A percentile compares a stretch with the other conserved stretches of the same genome.
Evolutionary conservation across 345 rosid genomes (phyloP).

Genomic region (Physaria fendleri): DNA sequence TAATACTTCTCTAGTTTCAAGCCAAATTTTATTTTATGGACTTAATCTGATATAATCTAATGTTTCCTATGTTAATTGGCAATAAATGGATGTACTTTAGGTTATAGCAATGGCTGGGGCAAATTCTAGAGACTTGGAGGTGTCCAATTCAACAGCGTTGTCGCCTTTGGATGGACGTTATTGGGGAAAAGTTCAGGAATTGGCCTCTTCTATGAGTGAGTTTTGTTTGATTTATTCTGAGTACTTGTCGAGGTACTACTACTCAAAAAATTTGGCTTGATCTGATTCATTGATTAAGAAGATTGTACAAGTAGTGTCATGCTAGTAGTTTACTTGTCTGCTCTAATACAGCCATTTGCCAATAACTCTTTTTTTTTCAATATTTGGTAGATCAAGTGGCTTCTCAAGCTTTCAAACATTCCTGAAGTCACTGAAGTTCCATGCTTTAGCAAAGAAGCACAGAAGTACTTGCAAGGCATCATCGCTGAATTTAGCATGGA

Average conservation of each 20-base stretch:
- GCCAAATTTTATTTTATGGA: background rate
- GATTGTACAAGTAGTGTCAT: background rate
- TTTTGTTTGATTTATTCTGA: slow-evolving; percentile 68
- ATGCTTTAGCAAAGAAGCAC: slow-evolving; percentile 65
- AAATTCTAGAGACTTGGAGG: slow-evolving; percentile 41
- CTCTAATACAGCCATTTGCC: background rate
- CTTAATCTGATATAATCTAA: background rate
- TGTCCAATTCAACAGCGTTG: slow-evolving; percentile 71
- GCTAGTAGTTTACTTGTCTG: background rate
- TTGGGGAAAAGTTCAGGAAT: slow-evolving; percentile 76
- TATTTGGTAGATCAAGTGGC: slow-evolving; percentile 62
- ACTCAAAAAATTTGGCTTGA: no score
- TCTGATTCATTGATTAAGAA: background rate
- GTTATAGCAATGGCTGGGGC: slow-evolving; percentile 38
- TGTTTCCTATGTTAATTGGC: background rate
- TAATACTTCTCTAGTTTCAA: background rate
- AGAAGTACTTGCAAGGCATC: slow-evolving; percentile 52
- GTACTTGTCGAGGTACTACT: slow-evolving; percentile 96
- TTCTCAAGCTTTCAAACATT: slow-evolving; percentile 77
- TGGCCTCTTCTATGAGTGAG: slow-evolving; percentile 85
- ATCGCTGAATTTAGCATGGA: slow-evolving; percentile 56
- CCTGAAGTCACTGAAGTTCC: slow-evolving; percentile 76
- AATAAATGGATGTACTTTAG: slow-evolving; percentile 19
- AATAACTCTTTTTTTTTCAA: background rate
- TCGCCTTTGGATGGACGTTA: slow-evolving; percentile 96